These are phyloP conservation scores for Drosera capensis DNA, from an alignment of 148 eudicot genomes.

Conservation along the genomic window DNA sequence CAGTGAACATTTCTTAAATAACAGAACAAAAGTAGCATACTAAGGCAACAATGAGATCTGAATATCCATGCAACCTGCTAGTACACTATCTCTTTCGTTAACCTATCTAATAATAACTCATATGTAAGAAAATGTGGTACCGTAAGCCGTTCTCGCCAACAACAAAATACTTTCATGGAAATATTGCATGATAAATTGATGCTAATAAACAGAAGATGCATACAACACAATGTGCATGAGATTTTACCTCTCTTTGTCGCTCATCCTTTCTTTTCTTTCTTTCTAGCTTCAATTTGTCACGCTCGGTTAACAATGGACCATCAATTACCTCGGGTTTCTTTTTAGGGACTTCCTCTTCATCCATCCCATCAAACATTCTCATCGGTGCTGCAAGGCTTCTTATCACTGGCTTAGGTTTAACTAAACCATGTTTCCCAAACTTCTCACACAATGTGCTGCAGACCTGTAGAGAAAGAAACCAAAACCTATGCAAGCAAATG, in stretches of 20 bases:
- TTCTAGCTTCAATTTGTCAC: constrained; percentile 86
- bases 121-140: too few relatives aligned
- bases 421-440: constrained; percentile 90
- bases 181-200: too few relatives aligned
- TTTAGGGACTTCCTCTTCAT: constrained; percentile 61
- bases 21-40: too few relatives aligned
- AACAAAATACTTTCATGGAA: too few relatives aligned
- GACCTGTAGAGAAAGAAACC: constrained; percentile 25
- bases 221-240: neutral
- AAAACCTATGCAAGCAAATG: neutral
- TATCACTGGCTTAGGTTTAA: constrained; percentile 65
- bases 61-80: too few relatives aligned
- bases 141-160: too few relatives aligned
- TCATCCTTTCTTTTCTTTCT: constrained; percentile 92
- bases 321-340: constrained; percentile 84
- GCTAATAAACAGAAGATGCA: too few relatives aligned
- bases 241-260: constrained; percentile 82
- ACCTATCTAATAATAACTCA: too few relatives aligned
- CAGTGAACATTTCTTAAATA: too few relatives aligned
- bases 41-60: too few relatives aligned
- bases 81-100: too few relatives aligned
- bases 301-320: constrained; percentile 86
- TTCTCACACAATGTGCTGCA: constrained; percentile 69
- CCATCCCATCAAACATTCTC: constrained; percentile 84
- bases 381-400: constrained; percentile 79